Conservation (phyloP, 306 rosid species). For the Psophocarpus tetragonolobus region DNA sequence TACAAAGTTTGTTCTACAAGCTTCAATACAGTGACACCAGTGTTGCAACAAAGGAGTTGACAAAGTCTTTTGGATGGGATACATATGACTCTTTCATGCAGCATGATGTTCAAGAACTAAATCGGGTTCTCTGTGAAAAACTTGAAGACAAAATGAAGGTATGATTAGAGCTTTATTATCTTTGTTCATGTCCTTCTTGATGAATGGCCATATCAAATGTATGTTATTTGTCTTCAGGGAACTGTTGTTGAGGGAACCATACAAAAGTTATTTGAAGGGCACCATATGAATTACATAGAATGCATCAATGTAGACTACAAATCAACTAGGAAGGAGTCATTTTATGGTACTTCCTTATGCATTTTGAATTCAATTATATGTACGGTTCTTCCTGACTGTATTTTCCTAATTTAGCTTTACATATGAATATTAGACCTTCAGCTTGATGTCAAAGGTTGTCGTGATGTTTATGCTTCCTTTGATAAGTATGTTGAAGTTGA, state of each 20-base stretch:
- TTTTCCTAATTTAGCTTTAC: conserved; percentile 33
- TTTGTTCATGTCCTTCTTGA: not conserved
- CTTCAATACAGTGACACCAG: conserved; percentile 81
- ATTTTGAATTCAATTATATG: not conserved
- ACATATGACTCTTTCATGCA: conserved; percentile 88
- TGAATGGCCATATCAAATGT: conserved; percentile 9
- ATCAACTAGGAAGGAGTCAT: conserved; percentile 93
- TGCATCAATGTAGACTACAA: conserved; percentile 95
- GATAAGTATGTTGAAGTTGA: conserved; percentile 97
- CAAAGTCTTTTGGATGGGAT: conserved; percentile 92
- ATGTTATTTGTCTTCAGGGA: conserved; percentile 56
- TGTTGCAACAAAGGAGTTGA: conserved; percentile 83
- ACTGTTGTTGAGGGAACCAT: conserved; percentile 98
- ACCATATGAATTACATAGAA: conserved; percentile 94
- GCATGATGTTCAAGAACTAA: conserved; percentile 86
- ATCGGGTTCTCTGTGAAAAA: conserved; percentile 75
- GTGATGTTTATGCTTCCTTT: conserved; percentile 92
- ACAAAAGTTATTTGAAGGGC: conserved; percentile 93
- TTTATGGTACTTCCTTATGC: conserved; percentile 67
- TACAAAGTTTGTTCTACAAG: conserved; percentile 81
- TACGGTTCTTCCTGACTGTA: not conserved
- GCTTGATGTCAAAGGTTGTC: conserved; percentile 96
- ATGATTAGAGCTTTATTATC: not conserved
- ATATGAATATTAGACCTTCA: conserved; percentile 71
- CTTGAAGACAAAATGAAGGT: conserved; percentile 93